Base-by-base conservation (phyloP, 441 rosid genomes). In the Daphne laureola region DNA sequence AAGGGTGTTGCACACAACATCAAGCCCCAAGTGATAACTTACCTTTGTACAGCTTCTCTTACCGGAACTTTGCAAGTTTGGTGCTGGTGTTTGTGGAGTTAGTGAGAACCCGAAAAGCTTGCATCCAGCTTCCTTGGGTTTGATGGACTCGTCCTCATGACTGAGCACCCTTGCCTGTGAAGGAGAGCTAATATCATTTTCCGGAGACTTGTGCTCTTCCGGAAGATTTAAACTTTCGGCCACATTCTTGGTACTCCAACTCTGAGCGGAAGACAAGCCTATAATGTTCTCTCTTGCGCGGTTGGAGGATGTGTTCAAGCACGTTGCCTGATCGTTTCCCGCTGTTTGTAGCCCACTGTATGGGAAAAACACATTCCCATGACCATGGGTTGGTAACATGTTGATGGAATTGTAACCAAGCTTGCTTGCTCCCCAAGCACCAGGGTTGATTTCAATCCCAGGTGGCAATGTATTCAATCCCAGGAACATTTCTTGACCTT, bases 11-110 rank as follows among this genome's bases (percentile, higher is more conserved):
- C 21, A 41, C 26, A 38, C 12, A 54, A 51, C 53, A 55, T 59
- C 43, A 41, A 45, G 40, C 9, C 43, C 42, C 61, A 54, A 47
- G 25, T 21, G 48, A 43, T 46, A 71, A 52, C 81, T 72, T 71
- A 89, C 97, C 92, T 92, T 92, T 26, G 94, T 83, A 56, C 98
- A 92, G 65, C 94, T 82, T 78, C 94, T 84, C 86, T 86, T 89
- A 73, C 90, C 86, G 46, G 94, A 75, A 70, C 63, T 76, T 70
- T 78, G 86, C 0, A 66, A 73, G 72, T 72, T 78, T 54, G 81
- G 51, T 55, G 70, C 51, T 4, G 77, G 69, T 41, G 80, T 60
- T 61, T 81, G 95, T 21, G 71, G 77, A 21, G 86, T 82, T 70
- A 92, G 73, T 17, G 84, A 70, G 72, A 84, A 89, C 45, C 98